Conservation (phyloP, 2,329 filamentous ascomycete species). For the Cordyceps pruinosa region DNA sequence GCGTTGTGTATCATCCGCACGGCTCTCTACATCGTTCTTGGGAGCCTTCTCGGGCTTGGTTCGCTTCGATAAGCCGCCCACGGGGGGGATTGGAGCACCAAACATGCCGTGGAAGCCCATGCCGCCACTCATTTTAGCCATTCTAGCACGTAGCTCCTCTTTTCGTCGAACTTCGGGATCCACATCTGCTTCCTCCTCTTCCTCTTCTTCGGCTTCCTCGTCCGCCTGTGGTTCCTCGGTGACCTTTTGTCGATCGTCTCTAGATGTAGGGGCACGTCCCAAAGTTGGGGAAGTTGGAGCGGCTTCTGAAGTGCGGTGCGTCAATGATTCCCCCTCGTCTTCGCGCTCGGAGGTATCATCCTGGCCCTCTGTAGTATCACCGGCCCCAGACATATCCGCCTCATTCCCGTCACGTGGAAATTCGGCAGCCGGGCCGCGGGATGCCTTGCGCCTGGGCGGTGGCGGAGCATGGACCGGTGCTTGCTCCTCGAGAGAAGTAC, state of each 20-base stretch:
- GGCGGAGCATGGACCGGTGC: constrained; percentile 30
- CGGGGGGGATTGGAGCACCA: constrained; percentile 62
- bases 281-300: constrained; percentile 30
- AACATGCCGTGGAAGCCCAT: constrained; percentile 98
- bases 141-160: constrained; percentile 84
- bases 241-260: constrained; percentile 41
- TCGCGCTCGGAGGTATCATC: constrained; percentile 63
- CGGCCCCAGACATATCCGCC: constrained; percentile 57
- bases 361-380: constrained; percentile 55
- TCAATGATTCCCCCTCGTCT: constrained; percentile 59
- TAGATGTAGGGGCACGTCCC: constrained; percentile 38
- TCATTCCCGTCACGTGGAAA: constrained; percentile 54
- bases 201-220: constrained; percentile 53
- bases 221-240: constrained; percentile 77
- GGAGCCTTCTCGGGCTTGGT: constrained; percentile 21
- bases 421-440: constrained; percentile 37
- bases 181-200: constrained; percentile 76
- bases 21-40: constrained; percentile 33
- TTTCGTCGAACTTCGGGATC: constrained; percentile 81
- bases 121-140: constrained; percentile 97
- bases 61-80: constrained; percentile 53
- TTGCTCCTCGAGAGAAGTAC: constrained; percentile 44
- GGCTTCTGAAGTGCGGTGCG: constrained; percentile 25
- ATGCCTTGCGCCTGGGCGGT: constrained; percentile 46
- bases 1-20: constrained; percentile 35